Percentiles rank a stretch among this genome's conserved stretches.
These are phyloP conservation scores for Marasmius oreades DNA, from an alignment of 1,284 basidiomycete species.

Conservation along the genomic window DNA sequence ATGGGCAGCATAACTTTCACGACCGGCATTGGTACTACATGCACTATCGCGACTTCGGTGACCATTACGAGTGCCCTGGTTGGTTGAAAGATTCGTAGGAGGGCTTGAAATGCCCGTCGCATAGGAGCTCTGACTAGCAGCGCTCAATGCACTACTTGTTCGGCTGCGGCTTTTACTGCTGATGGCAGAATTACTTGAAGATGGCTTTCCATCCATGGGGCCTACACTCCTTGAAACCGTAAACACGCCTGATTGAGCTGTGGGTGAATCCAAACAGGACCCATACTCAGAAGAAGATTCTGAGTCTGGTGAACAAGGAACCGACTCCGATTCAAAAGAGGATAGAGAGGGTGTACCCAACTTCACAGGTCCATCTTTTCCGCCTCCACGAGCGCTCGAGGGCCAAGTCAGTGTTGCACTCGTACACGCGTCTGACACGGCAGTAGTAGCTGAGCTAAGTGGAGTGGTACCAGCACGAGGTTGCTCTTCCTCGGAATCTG, in stretches of 20 bases:
- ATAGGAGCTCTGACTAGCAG: neutral
- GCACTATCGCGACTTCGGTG: neutral
- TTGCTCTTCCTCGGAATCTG: neutral
- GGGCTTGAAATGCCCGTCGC: neutral
- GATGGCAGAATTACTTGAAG: neutral
- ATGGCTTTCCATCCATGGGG: neutral
- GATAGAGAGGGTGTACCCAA: neutral
- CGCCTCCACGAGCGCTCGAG: neutral
- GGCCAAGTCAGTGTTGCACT: conserved; percentile 18
- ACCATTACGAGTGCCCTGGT: neutral
- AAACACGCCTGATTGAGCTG: neutral
- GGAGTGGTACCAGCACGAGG: neutral
- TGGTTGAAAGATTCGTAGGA: neutral
- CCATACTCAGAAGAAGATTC: neutral
- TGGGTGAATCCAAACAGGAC: neutral
- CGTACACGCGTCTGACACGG: conserved; percentile 1
- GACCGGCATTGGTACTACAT: neutral
- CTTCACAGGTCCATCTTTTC: neutral
- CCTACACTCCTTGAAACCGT: neutral
- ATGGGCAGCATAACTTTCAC: conserved; percentile 3
- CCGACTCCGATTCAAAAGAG: conserved; percentile 1
- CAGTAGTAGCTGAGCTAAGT: conserved; percentile 3
- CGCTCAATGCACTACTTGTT: neutral
- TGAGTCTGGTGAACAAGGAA: neutral
- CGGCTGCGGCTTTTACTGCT: neutral